Percentiles rank a stretch among this genome's conserved stretches.
phyloP scores from a whole-genome alignment of 441 rosid genomes.

The Aleurites moluccanus region DNA sequence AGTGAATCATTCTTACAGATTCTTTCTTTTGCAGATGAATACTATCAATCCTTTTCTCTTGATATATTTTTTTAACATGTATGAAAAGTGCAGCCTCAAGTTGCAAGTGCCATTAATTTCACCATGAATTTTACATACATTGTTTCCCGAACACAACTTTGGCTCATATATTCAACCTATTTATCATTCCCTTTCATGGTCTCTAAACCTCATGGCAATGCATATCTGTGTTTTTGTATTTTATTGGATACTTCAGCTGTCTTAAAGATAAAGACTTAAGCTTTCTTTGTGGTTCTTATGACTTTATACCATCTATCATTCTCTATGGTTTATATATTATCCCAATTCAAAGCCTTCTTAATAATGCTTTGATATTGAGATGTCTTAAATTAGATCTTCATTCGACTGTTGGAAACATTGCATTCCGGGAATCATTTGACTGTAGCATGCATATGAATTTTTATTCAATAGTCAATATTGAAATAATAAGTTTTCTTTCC shows the following conservation, averaged over 20 bases:
- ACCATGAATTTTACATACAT: not conserved
- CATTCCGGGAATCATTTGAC: slow-evolving; percentile 6
- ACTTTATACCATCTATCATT: not conserved
- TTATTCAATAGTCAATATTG: slow-evolving; percentile 1
- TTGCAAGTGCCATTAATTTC: not conserved
- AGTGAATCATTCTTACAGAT: not conserved
- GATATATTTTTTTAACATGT: not conserved
- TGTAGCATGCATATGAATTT: not conserved
- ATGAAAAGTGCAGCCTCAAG: not conserved
- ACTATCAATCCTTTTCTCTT: not conserved
- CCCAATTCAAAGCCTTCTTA: not conserved
- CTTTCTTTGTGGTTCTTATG: slow-evolving; percentile 9
- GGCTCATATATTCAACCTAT: not conserved
- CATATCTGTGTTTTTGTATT: not conserved
- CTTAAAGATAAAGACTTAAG: not conserved
- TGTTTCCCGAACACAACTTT: not conserved
- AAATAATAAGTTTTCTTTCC: not conserved
- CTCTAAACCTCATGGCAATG: not conserved
- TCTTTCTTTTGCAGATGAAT: not conserved
- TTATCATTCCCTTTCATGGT: not conserved
- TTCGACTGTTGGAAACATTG: not conserved
- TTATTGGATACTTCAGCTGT: not conserved
- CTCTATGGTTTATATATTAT: not conserved
- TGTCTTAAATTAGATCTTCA: not conserved
- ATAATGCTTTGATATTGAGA: not conserved